phyloP scores from a whole-genome alignment of 2,329 filamentous ascomycete genomes.

The Fusarium caatingaense region DNA sequence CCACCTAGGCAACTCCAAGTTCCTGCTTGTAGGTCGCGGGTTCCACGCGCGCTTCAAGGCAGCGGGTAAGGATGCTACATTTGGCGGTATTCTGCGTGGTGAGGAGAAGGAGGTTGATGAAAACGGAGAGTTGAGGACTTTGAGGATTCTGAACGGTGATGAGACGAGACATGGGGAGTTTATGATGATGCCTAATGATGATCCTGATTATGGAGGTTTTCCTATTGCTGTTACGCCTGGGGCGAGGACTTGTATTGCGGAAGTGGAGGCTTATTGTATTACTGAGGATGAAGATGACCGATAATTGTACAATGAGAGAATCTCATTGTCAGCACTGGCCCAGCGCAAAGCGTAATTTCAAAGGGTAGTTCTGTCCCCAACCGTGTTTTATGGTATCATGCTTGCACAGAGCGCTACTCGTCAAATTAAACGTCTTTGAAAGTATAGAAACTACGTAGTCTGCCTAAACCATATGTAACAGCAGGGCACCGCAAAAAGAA shows the following conservation, averaged over 20 bases:
- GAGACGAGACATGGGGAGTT: constrained; percentile 58
- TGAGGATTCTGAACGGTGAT: constrained; percentile 54
- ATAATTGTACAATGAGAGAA: no score
- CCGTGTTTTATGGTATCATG: no score
- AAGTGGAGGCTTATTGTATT: constrained; percentile 54
- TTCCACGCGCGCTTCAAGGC: constrained; percentile 53
- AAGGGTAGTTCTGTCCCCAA: no score
- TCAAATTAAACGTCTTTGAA: no score
- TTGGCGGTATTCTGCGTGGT: constrained; percentile 52
- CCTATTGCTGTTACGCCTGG: constrained; percentile 66
- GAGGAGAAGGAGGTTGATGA: constrained; percentile 54
- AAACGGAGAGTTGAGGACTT: constrained; percentile 48
- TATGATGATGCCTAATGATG: constrained; percentile 66
- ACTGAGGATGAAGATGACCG: constrained; percentile 46
- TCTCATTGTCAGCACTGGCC: no score
- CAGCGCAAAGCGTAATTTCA: no score
- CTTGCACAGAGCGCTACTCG: no score
- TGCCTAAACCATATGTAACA: no score
- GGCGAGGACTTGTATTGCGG: constrained; percentile 60
- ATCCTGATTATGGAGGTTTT: constrained; percentile 67
- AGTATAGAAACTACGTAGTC: no score
- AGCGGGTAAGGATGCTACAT: constrained; percentile 48
- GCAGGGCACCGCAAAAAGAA: no score
- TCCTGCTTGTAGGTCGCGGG: constrained; percentile 53
- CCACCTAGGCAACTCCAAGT: constrained; percentile 50